Base-by-base conservation (phyloP, 129 eudicot species). In the Chrysanthemum makinoi region DNA sequence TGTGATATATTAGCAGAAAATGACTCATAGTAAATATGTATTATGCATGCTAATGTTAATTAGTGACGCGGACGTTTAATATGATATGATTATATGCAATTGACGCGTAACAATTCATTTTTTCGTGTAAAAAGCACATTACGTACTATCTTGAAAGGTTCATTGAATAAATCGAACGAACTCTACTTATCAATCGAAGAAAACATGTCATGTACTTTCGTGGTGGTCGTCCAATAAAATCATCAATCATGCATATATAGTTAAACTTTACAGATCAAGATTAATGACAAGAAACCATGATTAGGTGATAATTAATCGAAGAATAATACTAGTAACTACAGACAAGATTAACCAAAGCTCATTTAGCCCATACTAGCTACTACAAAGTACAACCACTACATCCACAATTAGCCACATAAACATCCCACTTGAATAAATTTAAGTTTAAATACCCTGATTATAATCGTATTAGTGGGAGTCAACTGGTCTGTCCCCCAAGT, bases 391-490 rank as follows among this genome's bases (percentile, higher is more conserved):
- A 79, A 79, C 79, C 74, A 66, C 82, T 72, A 72, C 70, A 18
- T 26, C 67, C 77, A 62, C 77, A 79, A 59, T 66, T 67, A 57
- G 79, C 79, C 83, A 79, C 83, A 79, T 67, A 73, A 73, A 73
- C 58, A 65, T 72, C 64, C 66, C 69, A 73, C 72, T 73, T 35
- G 44, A 72, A 0, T 30, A 78, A 24, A 58, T 52, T n/a, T 39
- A 39, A 39, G 1, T 0, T 39, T n/a, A 65, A 61, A 62, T 44
- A 71, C 19, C 72, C 68, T 17, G 79, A 74, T 43, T 43, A 60
- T 62, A 61, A 61, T 68, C 17, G 53, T 68, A 62, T 68, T 68
- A 80, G 83, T 80, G 83, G 83, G 80, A 80, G 83, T 80, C 83
- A 80, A 80, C 79, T 80, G 71, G 72, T 74, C 68, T 80, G 83